phyloP scores from a whole-genome alignment of 495 filamentous ascomycete species.

The Astrocystis sublimbata region DNA sequence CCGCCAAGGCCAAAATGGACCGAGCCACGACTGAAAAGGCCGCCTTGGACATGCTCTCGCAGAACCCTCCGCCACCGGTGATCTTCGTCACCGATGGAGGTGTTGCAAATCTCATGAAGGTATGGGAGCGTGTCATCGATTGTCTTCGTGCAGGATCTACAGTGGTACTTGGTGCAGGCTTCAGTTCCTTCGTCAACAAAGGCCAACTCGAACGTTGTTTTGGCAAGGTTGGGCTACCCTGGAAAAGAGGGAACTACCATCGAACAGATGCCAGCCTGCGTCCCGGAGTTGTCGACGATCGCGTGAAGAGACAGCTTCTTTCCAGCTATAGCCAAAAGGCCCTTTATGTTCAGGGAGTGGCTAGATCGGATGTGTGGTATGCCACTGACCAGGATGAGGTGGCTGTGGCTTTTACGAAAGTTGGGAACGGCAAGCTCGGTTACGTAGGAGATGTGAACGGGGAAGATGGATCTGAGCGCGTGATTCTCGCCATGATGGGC shows the following conservation, averaged over 20 bases:
- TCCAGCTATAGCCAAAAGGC: slow-evolving; percentile 47
- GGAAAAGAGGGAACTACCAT: slow-evolving; percentile 39
- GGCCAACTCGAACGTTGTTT: slow-evolving; percentile 30
- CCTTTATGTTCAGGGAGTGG: slow-evolving; percentile 40
- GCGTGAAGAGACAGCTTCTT: slow-evolving; percentile 27
- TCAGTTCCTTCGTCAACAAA: slow-evolving; percentile 28
- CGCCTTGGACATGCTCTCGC: slow-evolving; percentile 19
- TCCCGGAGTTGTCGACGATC: slow-evolving; percentile 26
- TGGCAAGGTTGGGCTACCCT: slow-evolving; percentile 38
- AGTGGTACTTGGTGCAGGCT: slow-evolving; percentile 34
- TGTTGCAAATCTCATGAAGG: slow-evolving; percentile 15
- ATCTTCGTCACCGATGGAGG: slow-evolving; percentile 25
- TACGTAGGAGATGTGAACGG: slow-evolving; percentile 52
- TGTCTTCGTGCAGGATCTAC: slow-evolving; percentile 27
- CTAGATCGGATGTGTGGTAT: slow-evolving; percentile 25
- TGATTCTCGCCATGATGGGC: slow-evolving; percentile 45
- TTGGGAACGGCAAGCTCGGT: slow-evolving; percentile 42
- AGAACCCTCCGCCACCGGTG: slow-evolving; percentile 6
- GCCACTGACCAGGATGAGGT: slow-evolving; percentile 24
- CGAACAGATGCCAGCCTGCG: slow-evolving; percentile 20
- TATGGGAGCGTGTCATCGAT: slow-evolving; percentile 19
- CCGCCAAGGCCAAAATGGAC: slow-evolving; percentile 10
- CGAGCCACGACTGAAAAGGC: slow-evolving; percentile 14
- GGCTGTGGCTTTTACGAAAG: slow-evolving; percentile 36
- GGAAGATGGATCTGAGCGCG: slow-evolving; percentile 36